These are phyloP conservation scores for Cyclotella baltica DNA, from an alignment of 108 stramenopile genomes.

Conservation along the genomic window DNA sequence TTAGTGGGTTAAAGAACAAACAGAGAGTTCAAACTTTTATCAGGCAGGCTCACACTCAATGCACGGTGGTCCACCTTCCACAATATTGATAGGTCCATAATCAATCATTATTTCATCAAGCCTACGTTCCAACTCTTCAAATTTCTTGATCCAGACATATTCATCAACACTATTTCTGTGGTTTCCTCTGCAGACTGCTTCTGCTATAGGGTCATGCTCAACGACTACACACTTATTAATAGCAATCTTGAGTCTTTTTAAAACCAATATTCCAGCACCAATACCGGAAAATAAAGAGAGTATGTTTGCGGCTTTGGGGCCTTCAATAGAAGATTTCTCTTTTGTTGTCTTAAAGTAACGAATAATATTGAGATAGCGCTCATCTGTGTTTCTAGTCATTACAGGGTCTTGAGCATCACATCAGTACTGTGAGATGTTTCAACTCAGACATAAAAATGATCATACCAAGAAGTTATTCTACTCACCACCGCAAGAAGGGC, in stretches of 20 bases:
- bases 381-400: neutral
- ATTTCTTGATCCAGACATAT: neutral
- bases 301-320: neutral
- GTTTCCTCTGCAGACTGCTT: neutral
- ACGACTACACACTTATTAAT: conserved; percentile 10
- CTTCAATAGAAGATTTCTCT: neutral
- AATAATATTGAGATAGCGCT: neutral
- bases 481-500: neutral
- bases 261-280: neutral
- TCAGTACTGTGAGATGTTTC: neutral
- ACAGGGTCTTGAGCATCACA: conserved; percentile 15
- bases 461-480: neutral
- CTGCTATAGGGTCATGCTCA: conserved; percentile 4
- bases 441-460: neutral
- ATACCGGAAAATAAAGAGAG: conserved; percentile 6
- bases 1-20: no score
- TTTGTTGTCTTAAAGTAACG: neutral
- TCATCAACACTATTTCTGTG: neutral
- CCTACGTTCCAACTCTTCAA: neutral
- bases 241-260: neutral
- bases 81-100: neutral
- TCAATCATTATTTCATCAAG: neutral
- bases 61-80: neutral
- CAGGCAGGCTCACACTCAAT: neutral
- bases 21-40: neutral